Evolutionary conservation across 441 rosid genomes (phyloP).

Genomic region (Gossypium armourianum): DNA sequence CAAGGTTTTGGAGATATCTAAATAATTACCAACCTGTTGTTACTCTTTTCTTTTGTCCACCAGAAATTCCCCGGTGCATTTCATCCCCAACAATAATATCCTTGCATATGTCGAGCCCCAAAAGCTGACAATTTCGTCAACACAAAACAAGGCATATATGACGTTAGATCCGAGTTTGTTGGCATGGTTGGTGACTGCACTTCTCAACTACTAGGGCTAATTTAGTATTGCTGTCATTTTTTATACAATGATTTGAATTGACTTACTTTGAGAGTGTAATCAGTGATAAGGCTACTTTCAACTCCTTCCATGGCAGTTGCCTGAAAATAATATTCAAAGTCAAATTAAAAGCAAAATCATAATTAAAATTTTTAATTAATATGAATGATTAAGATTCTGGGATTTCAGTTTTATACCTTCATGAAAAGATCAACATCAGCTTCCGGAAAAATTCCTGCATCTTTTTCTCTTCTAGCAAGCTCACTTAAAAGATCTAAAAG

Average conservation of each 20-base stretch:
- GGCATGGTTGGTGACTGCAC: too few species aligned
- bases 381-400: neutral
- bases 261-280: constrained; percentile 54
- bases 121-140: constrained; percentile 31
- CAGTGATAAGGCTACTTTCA: constrained; percentile 52
- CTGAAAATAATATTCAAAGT: constrained; percentile 15
- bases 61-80: constrained; percentile 76
- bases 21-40: constrained; percentile 46
- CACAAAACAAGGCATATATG: neutral
- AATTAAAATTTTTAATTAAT: neutral
- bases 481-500: constrained; percentile 40
- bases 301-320: constrained; percentile 60
- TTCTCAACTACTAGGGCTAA: too few species aligned
- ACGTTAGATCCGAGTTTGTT: neutral
- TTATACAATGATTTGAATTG: neutral
- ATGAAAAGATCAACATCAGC: constrained; percentile 59
- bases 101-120: constrained; percentile 86
- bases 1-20: neutral
- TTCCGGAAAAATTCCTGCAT: constrained; percentile 52
- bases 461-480: constrained; percentile 48
- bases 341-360: too few species aligned
- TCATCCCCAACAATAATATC: constrained; percentile 84
- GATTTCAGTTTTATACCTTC: constrained; percentile 29
- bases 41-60: constrained; percentile 81
- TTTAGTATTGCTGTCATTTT: too few species aligned